Evolutionary conservation across 1,284 basidiomycete genomes (phyloP), one percentile per base, ranked within the genome.

Genomic region (Mycena citricolor): DNA sequence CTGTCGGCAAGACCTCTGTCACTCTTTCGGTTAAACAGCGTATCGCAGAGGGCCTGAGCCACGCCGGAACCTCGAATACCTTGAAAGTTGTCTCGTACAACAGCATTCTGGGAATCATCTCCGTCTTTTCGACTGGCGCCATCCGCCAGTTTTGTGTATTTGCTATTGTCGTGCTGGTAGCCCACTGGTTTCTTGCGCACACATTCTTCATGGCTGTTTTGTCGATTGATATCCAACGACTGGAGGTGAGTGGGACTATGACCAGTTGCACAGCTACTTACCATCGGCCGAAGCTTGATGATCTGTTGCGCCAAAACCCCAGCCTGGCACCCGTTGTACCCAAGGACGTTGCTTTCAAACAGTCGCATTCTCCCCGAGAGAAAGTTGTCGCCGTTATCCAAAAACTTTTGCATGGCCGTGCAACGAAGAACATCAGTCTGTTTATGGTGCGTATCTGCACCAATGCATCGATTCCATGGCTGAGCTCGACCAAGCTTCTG

Each of bases 141-240:
- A 91, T 97, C 24, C 79, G 87, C 38, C 92, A 98, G 61, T 97
- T 97, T 60, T 97, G 94, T 65, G 76, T 85, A 4, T 97, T 98
- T 62, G 92, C 93, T 0, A 86, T 94, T 32, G 92, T 97, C 24
- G 91, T 97, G 6, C 77, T 98, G 26, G 85, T 97, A 26, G 92
- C 93, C 21, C 94, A 98, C 64, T 98, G 92, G 89, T 97, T 94
- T 66, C 70, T 95, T 43, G 88, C 93, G 17, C 90, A 94, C 61
- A 93, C 90, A 0, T 93, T 94, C 65, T 95, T 94, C 64, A 74
- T 92, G 54, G 88, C 92, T 13, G 89, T 95, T 14, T 68, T 95
- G 19, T 89, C 87, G 4, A 93, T 95, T 56, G 92, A 95, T 67
- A 81, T 94, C 42, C 90, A 94, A 54, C 83, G 92, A 35, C 69